Conservation (phyloP, 441 rosid species). For the Arabidopsis hybrid region DNA sequence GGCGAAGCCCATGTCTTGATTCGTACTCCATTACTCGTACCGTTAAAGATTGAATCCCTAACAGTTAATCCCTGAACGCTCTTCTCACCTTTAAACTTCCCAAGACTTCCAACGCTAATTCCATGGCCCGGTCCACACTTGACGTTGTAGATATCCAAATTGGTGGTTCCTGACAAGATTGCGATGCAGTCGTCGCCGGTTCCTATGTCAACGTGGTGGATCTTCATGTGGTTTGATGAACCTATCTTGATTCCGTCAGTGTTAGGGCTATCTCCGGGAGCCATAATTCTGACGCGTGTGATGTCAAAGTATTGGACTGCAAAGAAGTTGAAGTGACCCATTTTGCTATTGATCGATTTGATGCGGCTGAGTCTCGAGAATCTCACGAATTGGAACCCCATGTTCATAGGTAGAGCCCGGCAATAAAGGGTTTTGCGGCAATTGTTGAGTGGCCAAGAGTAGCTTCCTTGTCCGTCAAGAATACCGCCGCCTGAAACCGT, state of each 20-base stretch:
- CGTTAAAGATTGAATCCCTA: conserved; percentile 36
- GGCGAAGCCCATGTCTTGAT: conserved; percentile 43
- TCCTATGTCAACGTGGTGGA: conserved; percentile 43
- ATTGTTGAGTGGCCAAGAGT: conserved; percentile 44
- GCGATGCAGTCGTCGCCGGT: conserved; percentile 55
- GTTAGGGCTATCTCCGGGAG: conserved; percentile 63
- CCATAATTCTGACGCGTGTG: conserved; percentile 37
- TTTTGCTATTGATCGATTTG: conserved; percentile 53
- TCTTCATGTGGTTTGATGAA: conserved; percentile 28
- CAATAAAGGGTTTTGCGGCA: conserved; percentile 41
- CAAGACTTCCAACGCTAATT: conserved; percentile 46
- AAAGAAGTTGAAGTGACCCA: conserved; percentile 51
- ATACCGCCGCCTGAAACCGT: conserved; percentile 51
- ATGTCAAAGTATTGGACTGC: conserved; percentile 38
- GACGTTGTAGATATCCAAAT: conserved; percentile 32
- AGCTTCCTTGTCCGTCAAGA: conserved; percentile 56
- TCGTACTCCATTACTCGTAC: conserved; percentile 40
- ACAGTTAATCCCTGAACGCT: conserved; percentile 29
- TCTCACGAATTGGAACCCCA: conserved; percentile 49
- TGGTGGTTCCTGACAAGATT: conserved; percentile 27
- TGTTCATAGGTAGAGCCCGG: conserved; percentile 40
- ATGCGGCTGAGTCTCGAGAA: conserved; percentile 43
- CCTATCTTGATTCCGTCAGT: conserved; percentile 69
- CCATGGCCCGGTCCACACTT: conserved; percentile 47
- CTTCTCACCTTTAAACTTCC: conserved; percentile 34